phyloP scores from a whole-genome alignment of 1,284 basidiomycete species.

The Cryptococcus neoformans region DNA sequence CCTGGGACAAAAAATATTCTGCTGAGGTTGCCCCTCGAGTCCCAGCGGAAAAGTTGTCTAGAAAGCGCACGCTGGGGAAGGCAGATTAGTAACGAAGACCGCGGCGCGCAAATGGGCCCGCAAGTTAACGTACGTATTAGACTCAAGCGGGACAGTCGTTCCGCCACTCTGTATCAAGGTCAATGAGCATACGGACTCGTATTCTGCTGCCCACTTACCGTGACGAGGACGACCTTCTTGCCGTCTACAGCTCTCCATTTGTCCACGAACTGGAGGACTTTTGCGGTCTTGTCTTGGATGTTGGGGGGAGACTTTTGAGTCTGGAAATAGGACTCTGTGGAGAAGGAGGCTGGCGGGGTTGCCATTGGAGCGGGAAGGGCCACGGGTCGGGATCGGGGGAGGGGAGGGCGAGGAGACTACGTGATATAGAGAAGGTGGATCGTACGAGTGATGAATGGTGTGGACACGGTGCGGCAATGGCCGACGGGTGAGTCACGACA shows the following conservation, averaged over 20 bases:
- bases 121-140: slow-evolving; percentile 77
- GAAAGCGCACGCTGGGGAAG: slow-evolving; percentile 77
- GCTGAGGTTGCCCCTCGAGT: slow-evolving; percentile 96
- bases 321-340: slow-evolving; percentile 80
- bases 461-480: neutral
- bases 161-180: slow-evolving; percentile 71
- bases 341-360: slow-evolving; percentile 54
- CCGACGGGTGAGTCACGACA: too few relatives aligned
- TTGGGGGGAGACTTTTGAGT: slow-evolving; percentile 71
- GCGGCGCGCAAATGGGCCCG: neutral
- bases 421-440: neutral
- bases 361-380: neutral
- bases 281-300: slow-evolving; percentile 63
- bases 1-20: slow-evolving; percentile 88
- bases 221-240: slow-evolving; percentile 85
- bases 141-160: slow-evolving; percentile 90
- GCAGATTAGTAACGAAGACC: neutral
- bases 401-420: neutral
- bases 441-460: neutral
- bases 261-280: slow-evolving; percentile 68
- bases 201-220: slow-evolving; percentile 58
- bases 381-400: neutral
- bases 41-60: slow-evolving; percentile 99
- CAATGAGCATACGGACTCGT: neutral
- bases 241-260: slow-evolving; percentile 60